Base-by-base conservation (phyloP, 2,329 filamentous ascomycete genomes). In the Dothidotthia symphoricarpi region DNA sequence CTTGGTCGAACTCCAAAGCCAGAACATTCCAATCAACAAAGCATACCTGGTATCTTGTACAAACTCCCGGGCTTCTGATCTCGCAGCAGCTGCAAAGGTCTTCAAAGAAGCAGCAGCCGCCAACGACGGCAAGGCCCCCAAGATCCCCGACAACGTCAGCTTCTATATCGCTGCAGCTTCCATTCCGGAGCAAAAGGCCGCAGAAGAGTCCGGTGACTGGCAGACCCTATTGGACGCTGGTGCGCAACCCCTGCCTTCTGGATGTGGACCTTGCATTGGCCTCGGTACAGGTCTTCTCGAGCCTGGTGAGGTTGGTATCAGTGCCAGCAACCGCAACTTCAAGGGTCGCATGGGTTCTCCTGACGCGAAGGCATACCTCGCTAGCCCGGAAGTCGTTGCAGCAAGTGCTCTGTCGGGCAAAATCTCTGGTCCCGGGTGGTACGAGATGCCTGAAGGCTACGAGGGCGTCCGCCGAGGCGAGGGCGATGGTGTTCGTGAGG, bases 161-260 rank as follows among this genome's bases (percentile, higher is more conserved):
- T 83, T 96, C 59, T 96, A 96, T 68, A 86, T 97, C 46, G 86
- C 90, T 0, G 89, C 91, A 0, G 91, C 91, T 1, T 96, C 90
- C 0, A 59, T 80, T 0, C 74, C 78, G 0, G 90, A 96, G 64
- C 89, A 96, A 64, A 66, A 79, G 40, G 74, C 78, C 1, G 86
- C 91, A 1, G 88, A 95, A 66, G 84, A 83, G 38, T 74, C 79
- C 0, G 90, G 91, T 8, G 86, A 91, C 65, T 97, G 90, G 91
- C 85, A 95, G 65, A 71, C 78, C 2, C 74, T 96, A 13, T 62
- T 94, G 1, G 83, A 88, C 7, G 88, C 89, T 13, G 90, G 89
- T n/a, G 88, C 87, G 0, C 69, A 80, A 36, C 67, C 77, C 0
- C 73, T 94, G 0, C 85, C 85, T 0, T 74, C 86, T 6, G 85